These are phyloP conservation scores for Tricholoma matsutake DNA, from an alignment of 768 basidiomycete genomes.

Conservation along the genomic window DNA sequence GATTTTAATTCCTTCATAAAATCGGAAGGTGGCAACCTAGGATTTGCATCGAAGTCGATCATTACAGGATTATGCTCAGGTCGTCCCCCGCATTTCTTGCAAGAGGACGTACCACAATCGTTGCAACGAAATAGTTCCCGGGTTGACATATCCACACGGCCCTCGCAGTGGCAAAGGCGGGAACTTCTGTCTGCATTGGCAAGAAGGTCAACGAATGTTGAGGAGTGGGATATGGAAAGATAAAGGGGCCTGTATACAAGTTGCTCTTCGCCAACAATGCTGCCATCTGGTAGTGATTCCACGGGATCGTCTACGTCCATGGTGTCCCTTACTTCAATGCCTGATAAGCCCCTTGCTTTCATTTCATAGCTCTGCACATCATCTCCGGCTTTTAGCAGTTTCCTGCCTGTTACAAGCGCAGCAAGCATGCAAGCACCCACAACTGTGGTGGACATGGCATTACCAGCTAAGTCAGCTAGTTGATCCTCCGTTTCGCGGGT, in stretches of 20 bases:
- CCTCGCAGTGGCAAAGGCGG: slow-evolving; percentile 89
- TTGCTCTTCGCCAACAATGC: slow-evolving; percentile 71
- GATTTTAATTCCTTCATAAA: slow-evolving; percentile 81
- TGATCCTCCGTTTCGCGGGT: slow-evolving; percentile 94
- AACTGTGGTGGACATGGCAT: slow-evolving; percentile 97
- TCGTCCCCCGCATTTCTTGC: slow-evolving; percentile 84
- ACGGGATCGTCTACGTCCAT: slow-evolving; percentile 47
- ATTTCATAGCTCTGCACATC: slow-evolving; percentile 68
- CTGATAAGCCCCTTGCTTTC: slow-evolving; percentile 41
- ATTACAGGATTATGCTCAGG: slow-evolving; percentile 77
- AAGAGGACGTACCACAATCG: slow-evolving; percentile 78
- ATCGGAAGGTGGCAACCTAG: slow-evolving; percentile 65
- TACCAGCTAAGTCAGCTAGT: slow-evolving; percentile 90
- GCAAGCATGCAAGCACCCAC: slow-evolving; percentile 88
- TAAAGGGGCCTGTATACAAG: slow-evolving; percentile 65
- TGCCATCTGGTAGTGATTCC: slow-evolving; percentile 33
- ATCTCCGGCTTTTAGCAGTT: slow-evolving; percentile 63
- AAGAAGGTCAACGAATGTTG: slow-evolving; percentile 55
- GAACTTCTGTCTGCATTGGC: slow-evolving; percentile 63
- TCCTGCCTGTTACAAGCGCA: slow-evolving; percentile 66
- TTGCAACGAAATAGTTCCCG: slow-evolving; percentile 63
- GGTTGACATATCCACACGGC: slow-evolving; percentile 72
- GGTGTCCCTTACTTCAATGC: slow-evolving; percentile 30
- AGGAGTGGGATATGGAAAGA: slow-evolving; percentile 50
- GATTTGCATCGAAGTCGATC: slow-evolving; percentile 48